Evolutionary conservation across 345 rosid species (phyloP), one percentile per base, ranked within the genome.

Genomic region (Aquilaria yunnanensis): DNA sequence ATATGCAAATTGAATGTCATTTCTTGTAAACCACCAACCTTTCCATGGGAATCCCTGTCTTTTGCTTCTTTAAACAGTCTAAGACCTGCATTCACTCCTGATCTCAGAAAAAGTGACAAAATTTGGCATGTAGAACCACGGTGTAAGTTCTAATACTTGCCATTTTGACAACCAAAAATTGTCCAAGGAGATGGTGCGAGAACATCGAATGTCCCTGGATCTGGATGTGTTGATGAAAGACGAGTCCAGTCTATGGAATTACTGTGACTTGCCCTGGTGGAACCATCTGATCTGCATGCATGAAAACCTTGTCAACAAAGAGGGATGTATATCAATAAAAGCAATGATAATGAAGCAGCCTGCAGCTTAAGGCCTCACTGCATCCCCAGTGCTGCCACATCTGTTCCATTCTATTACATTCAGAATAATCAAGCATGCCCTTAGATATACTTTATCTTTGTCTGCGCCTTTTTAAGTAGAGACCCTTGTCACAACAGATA

Each of bases 111-210:
- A 72, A 41, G 52, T 47, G 71, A 57, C 54, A 51, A 61, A n/a
- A 33, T 13, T 48, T 11, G 49, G 37, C 53, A 54, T 32, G 46
- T 9, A 67, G 51, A 56, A 65, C 45, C 63, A 47, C 9, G 45
- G 9, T 12, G 14, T 14, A 45, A 50, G 47, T 43, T 51, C 72
- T 32, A 37, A 43, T 65, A 49, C 65, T 54, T 77, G 82, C 98
- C 96, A 78, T 92, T 89, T 60, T 92, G 98, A 80, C 96, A 89
- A 43, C 96, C 96, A 56, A 92, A 87, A 60, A 92, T 92, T 51
- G 96, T 87, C 98, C 98, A 92, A 9, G 96, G 73, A 54, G 98
- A 92, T 67, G 96, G 98, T 31, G 96, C 96, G 76, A 92, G 69
- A 68, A 89, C 98, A 79, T 92, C 98, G 75, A 83, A 74, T 12